These are phyloP conservation scores for Pseudonectria buxi DNA, from an alignment of 2,329 filamentous ascomycete species.

Conservation along the genomic window DNA sequence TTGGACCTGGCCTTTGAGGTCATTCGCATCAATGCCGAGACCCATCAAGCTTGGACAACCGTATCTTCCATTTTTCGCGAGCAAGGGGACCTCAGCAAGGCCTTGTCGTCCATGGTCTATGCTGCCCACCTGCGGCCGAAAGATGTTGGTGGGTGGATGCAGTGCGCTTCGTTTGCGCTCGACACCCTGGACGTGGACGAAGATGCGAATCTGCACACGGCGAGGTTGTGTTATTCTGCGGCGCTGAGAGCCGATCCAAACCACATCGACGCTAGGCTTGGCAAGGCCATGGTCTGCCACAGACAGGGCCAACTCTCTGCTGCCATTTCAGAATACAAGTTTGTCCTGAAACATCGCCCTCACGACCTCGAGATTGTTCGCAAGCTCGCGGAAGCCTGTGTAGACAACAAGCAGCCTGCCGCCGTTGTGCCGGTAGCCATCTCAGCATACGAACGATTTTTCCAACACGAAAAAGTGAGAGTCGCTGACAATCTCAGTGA, in stretches of 20 bases:
- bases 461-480: slow-evolving; percentile 34
- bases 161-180: slow-evolving; percentile 51
- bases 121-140: slow-evolving; percentile 58
- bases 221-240: slow-evolving; percentile 52
- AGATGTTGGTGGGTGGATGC: slow-evolving; percentile 52
- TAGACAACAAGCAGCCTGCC: slow-evolving; percentile 44
- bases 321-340: slow-evolving; percentile 51
- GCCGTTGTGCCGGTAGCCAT: slow-evolving; percentile 33
- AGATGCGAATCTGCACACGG: slow-evolving; percentile 43
- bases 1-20: slow-evolving; percentile 54
- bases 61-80: slow-evolving; percentile 56
- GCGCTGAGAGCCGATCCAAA: slow-evolving; percentile 52
- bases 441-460: slow-evolving; percentile 41
- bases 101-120: slow-evolving; percentile 53
- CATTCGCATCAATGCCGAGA: slow-evolving; percentile 62
- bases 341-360: slow-evolving; percentile 44
- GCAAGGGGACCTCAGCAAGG: slow-evolving; percentile 49
- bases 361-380: slow-evolving; percentile 49
- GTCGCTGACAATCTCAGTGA: slow-evolving; percentile 27
- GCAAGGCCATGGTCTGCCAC: slow-evolving; percentile 52
- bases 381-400: slow-evolving; percentile 50
- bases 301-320: slow-evolving; percentile 46
- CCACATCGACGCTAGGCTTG: slow-evolving; percentile 51
- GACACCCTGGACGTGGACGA: slow-evolving; percentile 43
- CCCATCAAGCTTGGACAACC: slow-evolving; percentile 57